Evolutionary conservation across 768 basidiomycete genomes (phyloP).

Genomic region (Auriscalpium vulgare): DNA sequence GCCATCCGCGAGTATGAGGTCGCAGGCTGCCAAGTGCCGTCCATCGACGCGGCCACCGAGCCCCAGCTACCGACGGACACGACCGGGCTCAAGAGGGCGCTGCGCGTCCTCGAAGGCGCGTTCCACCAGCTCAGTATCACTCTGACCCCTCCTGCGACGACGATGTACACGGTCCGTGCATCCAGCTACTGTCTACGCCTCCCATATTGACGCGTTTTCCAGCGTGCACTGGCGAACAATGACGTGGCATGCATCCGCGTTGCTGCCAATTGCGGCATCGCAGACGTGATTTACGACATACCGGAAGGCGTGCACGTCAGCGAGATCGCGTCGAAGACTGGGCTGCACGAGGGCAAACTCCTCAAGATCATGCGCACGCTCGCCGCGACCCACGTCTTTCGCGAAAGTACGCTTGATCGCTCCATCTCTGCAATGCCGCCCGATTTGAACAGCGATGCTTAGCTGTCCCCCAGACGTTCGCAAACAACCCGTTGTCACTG

Average conservation of each 20-base stretch:
- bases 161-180: neutral
- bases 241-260: slow-evolving; percentile 22
- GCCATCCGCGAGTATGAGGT: neutral
- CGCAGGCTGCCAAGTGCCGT: neutral
- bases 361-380: slow-evolving; percentile 24
- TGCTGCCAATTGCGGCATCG: slow-evolving; percentile 19
- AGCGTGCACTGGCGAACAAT: slow-evolving; percentile 6
- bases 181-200: neutral
- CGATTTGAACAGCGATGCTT: neutral
- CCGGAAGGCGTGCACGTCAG: slow-evolving; percentile 23
- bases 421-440: neutral
- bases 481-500: slow-evolving; percentile 28
- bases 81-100: neutral
- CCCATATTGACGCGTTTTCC: neutral
- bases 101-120: neutral
- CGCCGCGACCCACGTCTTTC: slow-evolving; percentile 23
- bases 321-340: slow-evolving; percentile 20
- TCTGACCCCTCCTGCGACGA: neutral
- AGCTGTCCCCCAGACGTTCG: slow-evolving; percentile 17
- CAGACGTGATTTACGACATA: slow-evolving; percentile 18
- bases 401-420: slow-evolving; percentile 17
- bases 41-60: neutral
- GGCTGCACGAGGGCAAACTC: slow-evolving; percentile 22
- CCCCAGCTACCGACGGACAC: neutral
- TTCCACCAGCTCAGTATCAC: neutral